Conservation (phyloP, 1,284 basidiomycete genomes). For the Cystobasidium pallidum region DNA sequence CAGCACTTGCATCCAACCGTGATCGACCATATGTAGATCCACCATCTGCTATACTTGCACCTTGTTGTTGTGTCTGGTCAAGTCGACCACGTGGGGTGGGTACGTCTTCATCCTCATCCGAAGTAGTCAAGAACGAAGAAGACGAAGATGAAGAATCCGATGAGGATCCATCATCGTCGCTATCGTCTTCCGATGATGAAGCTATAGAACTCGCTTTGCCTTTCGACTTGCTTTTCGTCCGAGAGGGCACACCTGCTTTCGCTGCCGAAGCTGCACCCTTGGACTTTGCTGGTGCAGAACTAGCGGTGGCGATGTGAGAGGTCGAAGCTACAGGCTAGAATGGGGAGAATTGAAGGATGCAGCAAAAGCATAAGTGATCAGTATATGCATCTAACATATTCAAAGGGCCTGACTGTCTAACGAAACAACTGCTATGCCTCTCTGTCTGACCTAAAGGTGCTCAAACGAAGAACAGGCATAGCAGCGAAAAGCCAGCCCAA, state of each 20-base stretch:
- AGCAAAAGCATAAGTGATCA: not conserved
- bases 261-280: not conserved
- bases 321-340: slow-evolving; percentile 28
- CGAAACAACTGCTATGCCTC: too few relatives aligned
- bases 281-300: not conserved
- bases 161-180: slow-evolving; percentile 21
- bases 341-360: not conserved
- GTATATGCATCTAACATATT: too few relatives aligned
- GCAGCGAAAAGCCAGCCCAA: not conserved
- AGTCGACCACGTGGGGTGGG: not conserved
- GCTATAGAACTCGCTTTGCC: not conserved
- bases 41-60: slow-evolving; percentile 9
- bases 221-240: slow-evolving; percentile 26
- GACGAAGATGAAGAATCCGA: slow-evolving; percentile 29
- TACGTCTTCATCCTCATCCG: slow-evolving; percentile 37
- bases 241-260: not conserved
- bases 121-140: slow-evolving; percentile 29
- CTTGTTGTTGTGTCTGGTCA: not conserved
- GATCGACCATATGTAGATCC: not conserved
- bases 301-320: slow-evolving; percentile 10
- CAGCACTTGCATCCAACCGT: not conserved
- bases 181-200: slow-evolving; percentile 1
- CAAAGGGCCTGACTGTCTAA: too few relatives aligned
- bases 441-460: not conserved
- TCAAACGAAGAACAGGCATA: not conserved